phyloP scores from a whole-genome alignment of 2,329 filamentous ascomycete species.

The Calonectria henricotiae region DNA sequence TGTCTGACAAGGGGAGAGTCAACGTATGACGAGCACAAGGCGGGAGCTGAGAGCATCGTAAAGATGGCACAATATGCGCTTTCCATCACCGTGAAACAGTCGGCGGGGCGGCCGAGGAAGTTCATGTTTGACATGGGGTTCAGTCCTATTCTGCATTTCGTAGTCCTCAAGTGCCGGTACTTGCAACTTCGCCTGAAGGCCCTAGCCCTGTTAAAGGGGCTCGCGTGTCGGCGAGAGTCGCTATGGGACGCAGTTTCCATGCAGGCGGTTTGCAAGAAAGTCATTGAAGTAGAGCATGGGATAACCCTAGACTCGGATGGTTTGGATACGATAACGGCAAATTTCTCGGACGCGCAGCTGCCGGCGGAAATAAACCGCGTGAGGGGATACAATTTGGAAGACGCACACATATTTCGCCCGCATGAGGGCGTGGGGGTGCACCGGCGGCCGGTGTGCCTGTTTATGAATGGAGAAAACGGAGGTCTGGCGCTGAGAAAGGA shows the following conservation, averaged over 20 bases:
- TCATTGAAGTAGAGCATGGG: slow-evolving; percentile 61
- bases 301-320: slow-evolving; percentile 45
- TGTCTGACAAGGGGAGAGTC: slow-evolving; percentile 55
- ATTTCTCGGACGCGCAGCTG: slow-evolving; percentile 5
- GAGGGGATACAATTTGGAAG: slow-evolving; percentile 41
- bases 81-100: neutral
- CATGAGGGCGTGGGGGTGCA: neutral
- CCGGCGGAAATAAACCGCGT: slow-evolving; percentile 43
- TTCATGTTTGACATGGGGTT: slow-evolving; percentile 64
- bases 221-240: slow-evolving; percentile 56
- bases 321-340: slow-evolving; percentile 32
- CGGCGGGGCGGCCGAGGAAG: slow-evolving; percentile 45
- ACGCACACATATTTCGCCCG: neutral
- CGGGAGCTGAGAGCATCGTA: slow-evolving; percentile 55
- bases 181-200: slow-evolving; percentile 57
- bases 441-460: slow-evolving; percentile 21
- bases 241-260: slow-evolving; percentile 58
- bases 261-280: slow-evolving; percentile 53
- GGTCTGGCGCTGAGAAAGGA: slow-evolving; percentile 26
- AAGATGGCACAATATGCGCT: slow-evolving; percentile 46
- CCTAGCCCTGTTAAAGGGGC: slow-evolving; percentile 53
- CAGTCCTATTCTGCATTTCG: slow-evolving; percentile 58
- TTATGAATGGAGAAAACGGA: slow-evolving; percentile 6
- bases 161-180: slow-evolving; percentile 60
- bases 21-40: slow-evolving; percentile 56